A percentile compares a stretch with the other conserved stretches of the same genome.
phyloP scores from a whole-genome alignment of 108 stramenopile species.

The Heterococcus sp. region DNA sequence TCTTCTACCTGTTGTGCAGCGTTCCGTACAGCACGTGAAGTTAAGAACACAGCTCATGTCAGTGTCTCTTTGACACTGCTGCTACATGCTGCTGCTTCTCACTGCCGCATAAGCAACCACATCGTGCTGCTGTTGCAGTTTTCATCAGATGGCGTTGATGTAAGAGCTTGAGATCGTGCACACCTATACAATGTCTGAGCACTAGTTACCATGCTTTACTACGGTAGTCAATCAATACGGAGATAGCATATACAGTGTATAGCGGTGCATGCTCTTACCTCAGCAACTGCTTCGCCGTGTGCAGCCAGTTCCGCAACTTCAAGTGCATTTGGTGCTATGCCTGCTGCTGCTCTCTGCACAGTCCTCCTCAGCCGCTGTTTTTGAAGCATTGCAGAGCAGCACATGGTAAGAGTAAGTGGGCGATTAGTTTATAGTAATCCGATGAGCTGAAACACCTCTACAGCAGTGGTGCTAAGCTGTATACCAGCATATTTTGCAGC shows the following conservation, averaged over 20 bases:
- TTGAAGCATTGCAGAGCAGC: not conserved
- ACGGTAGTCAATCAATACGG: not conserved
- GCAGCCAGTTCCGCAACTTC: slow-evolving; percentile 7
- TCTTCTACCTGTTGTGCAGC: no score
- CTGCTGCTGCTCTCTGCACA: slow-evolving; percentile 37
- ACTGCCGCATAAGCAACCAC: not conserved
- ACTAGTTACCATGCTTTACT: not conserved
- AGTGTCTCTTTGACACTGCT: no score
- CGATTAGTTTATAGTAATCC: no score
- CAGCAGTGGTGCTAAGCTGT: no score
- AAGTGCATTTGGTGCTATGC: slow-evolving; percentile 6
- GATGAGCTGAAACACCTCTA: no score
- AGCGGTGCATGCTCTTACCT: slow-evolving; percentile 13
- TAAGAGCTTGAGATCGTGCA: not conserved
- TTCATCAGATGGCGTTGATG: not conserved
- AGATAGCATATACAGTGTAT: slow-evolving; percentile 19
- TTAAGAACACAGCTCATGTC: no score
- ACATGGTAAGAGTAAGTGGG: not conserved
- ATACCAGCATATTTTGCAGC: no score
- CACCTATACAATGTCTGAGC: not conserved
- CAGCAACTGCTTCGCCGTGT: slow-evolving; percentile 26
- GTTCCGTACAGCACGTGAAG: no score
- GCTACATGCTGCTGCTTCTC: no score
- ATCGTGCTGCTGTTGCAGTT: not conserved
- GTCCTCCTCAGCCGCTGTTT: slow-evolving; percentile 11